Conservation (phyloP, 306 rosid species). For the Malus domestica region DNA sequence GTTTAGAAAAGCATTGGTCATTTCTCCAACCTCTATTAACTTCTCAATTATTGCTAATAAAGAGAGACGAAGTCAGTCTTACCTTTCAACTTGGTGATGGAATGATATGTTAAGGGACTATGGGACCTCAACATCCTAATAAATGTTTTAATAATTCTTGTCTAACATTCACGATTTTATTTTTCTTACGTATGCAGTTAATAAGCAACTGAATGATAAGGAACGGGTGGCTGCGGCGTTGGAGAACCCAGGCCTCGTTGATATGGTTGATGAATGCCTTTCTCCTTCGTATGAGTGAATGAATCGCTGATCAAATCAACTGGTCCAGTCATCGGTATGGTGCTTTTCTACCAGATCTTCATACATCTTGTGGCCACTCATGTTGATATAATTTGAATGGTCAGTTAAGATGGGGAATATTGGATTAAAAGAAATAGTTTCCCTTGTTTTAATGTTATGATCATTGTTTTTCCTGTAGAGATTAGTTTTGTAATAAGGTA, state of each 20-base stretch:
- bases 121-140: not conserved
- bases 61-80: not conserved
- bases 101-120: not conserved
- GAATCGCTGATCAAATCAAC: not conserved
- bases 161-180: not conserved
- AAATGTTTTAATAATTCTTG: not conserved
- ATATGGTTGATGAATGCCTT: constrained; percentile 93
- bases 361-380: constrained; percentile 1
- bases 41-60: not conserved
- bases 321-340: not conserved
- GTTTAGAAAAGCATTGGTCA: not conserved
- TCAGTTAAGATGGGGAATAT: not conserved
- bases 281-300: constrained; percentile 59
- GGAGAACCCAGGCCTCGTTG: constrained; percentile 76
- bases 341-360: not conserved
- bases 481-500: not conserved
- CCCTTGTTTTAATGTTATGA: not conserved
- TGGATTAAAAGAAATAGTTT: not conserved
- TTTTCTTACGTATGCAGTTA: constrained; percentile 43
- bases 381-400: not conserved
- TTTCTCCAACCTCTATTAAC: not conserved
- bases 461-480: not conserved
- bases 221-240: constrained; percentile 92
- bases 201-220: constrained; percentile 90
- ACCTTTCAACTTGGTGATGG: not conserved